phyloP scores from a whole-genome alignment of 768 basidiomycete genomes.

The Agrocybe praecox region DNA sequence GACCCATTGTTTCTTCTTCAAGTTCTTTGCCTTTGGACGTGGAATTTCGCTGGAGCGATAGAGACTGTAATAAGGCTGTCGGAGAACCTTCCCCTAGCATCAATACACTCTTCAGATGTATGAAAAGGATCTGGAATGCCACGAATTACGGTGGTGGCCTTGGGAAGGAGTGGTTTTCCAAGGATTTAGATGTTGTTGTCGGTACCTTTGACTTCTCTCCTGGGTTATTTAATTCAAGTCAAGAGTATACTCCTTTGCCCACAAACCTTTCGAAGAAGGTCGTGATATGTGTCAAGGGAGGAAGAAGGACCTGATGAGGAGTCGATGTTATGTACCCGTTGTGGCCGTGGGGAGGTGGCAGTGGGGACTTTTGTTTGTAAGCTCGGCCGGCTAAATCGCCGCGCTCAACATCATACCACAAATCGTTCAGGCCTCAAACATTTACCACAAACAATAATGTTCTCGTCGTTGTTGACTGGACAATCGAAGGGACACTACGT shows the following conservation, averaged over 20 bases:
- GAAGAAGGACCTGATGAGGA: not conserved
- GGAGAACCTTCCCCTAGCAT: not conserved
- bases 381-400: not conserved
- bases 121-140: not conserved
- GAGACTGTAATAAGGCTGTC: not conserved
- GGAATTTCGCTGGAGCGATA: not conserved
- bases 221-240: too few species aligned
- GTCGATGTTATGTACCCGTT: not conserved
- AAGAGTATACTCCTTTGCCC: too few species aligned
- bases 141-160: not conserved
- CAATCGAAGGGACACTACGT: too few species aligned
- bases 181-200: not conserved
- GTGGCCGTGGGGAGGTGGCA: not conserved
- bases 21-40: not conserved
- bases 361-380: not conserved
- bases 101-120: not conserved
- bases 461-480: too few species aligned
- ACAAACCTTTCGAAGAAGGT: too few species aligned
- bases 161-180: not conserved
- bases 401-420: too few species aligned
- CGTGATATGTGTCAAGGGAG: not conserved
- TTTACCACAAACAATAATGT: too few species aligned
- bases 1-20: conserved; percentile 26
- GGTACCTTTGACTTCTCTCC: too few species aligned
- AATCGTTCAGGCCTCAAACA: too few species aligned